Evolutionary conservation across 352 stramenopile genomes (phyloP).

Genomic region (Aphanomyces euteiches): DNA sequence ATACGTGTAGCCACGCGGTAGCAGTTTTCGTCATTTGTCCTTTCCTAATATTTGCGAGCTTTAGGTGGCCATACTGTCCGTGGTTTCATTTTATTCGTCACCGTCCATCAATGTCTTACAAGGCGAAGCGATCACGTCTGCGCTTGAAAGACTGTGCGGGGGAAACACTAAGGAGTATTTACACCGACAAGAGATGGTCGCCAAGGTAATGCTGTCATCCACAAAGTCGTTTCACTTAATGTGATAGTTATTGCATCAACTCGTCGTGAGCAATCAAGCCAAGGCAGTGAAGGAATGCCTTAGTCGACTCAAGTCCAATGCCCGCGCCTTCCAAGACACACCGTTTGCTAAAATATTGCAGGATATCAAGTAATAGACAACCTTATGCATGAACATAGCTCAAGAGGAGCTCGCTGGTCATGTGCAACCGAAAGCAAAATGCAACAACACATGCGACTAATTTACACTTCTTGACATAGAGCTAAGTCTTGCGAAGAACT

Average conservation of each 20-base stretch:
- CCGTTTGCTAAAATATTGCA: conserved; percentile 12
- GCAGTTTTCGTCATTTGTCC: not conserved
- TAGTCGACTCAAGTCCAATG: conserved; percentile 5
- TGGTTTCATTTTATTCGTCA: conserved; percentile 26
- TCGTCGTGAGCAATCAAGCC: conserved; percentile 24
- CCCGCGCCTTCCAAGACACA: conserved; percentile 19
- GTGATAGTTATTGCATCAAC: conserved; percentile 26
- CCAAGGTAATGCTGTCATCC: conserved; percentile 5
- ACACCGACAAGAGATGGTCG: conserved; percentile 12
- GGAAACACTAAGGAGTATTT: conserved; percentile 4
- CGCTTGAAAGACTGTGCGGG: conserved; percentile 2
- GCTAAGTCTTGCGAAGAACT: too few relatives aligned
- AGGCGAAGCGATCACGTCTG: not conserved
- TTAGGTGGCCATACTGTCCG: conserved; percentile 20
- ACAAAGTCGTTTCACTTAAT: not conserved
- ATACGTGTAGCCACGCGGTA: conserved; percentile 18
- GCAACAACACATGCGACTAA: too few relatives aligned
- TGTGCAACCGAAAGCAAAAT: too few relatives aligned
- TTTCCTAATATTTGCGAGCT: too few relatives aligned
- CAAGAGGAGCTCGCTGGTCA: too few relatives aligned
- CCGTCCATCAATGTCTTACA: conserved; percentile 21
- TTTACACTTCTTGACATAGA: too few relatives aligned
- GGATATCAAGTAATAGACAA: not conserved
- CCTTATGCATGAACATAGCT: too few relatives aligned
- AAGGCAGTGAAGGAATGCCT: conserved; percentile 19